Evolutionary conservation across 208 protist species (phyloP).

Genomic region (Trichomonas gallinae): DNA sequence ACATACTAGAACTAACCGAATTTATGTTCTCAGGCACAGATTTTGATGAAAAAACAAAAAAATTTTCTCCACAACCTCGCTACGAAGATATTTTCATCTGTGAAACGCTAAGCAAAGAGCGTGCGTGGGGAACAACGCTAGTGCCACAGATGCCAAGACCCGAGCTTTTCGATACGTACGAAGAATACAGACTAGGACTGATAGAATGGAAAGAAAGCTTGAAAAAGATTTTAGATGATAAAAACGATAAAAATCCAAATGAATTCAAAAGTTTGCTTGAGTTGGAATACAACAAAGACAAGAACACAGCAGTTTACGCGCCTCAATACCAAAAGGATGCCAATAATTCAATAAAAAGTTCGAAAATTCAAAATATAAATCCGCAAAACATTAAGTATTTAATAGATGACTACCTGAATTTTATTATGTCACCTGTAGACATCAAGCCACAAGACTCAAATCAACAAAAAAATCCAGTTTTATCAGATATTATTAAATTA

Average conservation of each 20-base stretch:
- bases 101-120: neutral
- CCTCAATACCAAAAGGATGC: neutral
- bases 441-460: neutral
- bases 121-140: neutral
- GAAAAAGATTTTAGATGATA: neutral
- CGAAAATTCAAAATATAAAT: too few relatives aligned
- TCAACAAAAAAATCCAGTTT: neutral
- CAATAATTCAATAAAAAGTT: too few relatives aligned
- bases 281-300: neutral
- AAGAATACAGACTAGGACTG: neutral
- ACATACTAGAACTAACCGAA: neutral
- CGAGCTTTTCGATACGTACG: neutral
- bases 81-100: neutral
- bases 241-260: neutral
- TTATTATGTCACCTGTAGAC: neutral
- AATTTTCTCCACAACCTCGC: neutral
- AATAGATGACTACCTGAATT: neutral
- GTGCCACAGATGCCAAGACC: neutral
- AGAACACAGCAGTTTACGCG: neutral
- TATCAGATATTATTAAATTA: neutral
- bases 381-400: neutral
- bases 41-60: neutral
- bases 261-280: neutral
- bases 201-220: neutral
- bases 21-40: neutral